Evolutionary conservation across 148 eudicot species (phyloP).

Genomic region (Heliosperma pusillum): DNA sequence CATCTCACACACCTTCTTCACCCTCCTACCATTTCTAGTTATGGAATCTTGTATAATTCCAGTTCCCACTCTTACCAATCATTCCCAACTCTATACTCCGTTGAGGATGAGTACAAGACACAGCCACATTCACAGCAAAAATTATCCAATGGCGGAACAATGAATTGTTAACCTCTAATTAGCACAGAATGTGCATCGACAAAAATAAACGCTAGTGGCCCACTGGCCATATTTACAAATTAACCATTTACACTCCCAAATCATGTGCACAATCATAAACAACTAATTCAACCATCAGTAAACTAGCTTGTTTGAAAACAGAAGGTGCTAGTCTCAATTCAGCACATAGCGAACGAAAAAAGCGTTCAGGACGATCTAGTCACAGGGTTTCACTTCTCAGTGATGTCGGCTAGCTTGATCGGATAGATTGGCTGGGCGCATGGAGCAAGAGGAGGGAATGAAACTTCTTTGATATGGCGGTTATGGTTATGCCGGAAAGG

Average conservation of each 20-base stretch:
- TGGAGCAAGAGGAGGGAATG: too few species aligned
- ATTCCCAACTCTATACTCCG: not conserved
- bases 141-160: not conserved
- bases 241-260: not conserved
- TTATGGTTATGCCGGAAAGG: too few species aligned
- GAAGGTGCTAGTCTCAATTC: too few species aligned
- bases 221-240: too few species aligned
- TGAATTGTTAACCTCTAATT: too few species aligned
- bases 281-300: not conserved
- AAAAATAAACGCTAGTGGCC: not conserved
- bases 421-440: too few species aligned
- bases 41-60: not conserved
- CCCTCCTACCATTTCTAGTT: not conserved
- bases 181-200: not conserved
- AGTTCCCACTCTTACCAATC: not conserved
- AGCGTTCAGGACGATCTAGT: too few species aligned
- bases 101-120: not conserved
- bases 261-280: not conserved
- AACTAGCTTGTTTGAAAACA: too few species aligned
- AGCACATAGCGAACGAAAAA: too few species aligned
- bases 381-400: too few species aligned
- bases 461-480: too few species aligned
- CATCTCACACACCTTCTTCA: not conserved
- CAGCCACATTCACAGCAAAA: not conserved
- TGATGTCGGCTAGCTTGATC: too few species aligned